These are phyloP conservation scores for Phanerodontia chrysosporium DNA, from an alignment of 768 basidiomycete species.

Conservation along the genomic window DNA sequence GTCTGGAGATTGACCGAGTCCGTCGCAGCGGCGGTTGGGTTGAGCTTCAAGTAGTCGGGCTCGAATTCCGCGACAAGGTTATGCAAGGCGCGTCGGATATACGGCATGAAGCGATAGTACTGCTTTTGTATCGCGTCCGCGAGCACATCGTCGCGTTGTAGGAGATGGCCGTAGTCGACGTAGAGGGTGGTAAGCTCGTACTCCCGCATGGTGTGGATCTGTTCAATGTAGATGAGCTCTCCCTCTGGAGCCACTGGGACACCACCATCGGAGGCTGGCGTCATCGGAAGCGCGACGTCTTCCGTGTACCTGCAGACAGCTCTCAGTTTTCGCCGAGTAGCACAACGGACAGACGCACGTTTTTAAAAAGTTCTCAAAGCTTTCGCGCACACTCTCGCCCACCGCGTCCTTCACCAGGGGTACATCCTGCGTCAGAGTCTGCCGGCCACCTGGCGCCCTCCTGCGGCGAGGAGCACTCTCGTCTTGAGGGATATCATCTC, in stretches of 20 bases:
- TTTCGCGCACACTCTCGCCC: constrained; percentile 90
- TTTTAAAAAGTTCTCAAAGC: constrained; percentile 88
- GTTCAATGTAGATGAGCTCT: constrained; percentile 81
- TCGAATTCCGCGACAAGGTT: constrained; percentile 87
- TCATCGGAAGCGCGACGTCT: constrained; percentile 71
- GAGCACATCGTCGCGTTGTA: constrained; percentile 87
- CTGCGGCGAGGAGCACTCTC: constrained; percentile 28
- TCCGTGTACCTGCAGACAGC: constrained; percentile 67
- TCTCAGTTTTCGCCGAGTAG: neutral
- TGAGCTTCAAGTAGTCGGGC: constrained; percentile 93
- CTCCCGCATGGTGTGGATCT: constrained; percentile 93
- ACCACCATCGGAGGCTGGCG: constrained; percentile 73
- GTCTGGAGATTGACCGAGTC: constrained; percentile 87
- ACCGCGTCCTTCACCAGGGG: constrained; percentile 91
- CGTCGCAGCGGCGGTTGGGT: constrained; percentile 81
- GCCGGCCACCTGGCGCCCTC: constrained; percentile 34
- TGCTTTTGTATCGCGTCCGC: constrained; percentile 91
- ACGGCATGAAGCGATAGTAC: constrained; percentile 96
- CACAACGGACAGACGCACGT: constrained; percentile 48
- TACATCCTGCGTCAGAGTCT: constrained; percentile 51
- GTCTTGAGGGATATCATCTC: constrained; percentile 37
- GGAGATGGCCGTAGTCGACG: constrained; percentile 89
- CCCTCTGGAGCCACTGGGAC: constrained; percentile 51
- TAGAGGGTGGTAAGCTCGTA: constrained; percentile 94
- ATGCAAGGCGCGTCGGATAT: constrained; percentile 85